These are phyloP conservation scores for Dovyalis caffra DNA, from an alignment of 345 rosid species.

Conservation along the genomic window DNA sequence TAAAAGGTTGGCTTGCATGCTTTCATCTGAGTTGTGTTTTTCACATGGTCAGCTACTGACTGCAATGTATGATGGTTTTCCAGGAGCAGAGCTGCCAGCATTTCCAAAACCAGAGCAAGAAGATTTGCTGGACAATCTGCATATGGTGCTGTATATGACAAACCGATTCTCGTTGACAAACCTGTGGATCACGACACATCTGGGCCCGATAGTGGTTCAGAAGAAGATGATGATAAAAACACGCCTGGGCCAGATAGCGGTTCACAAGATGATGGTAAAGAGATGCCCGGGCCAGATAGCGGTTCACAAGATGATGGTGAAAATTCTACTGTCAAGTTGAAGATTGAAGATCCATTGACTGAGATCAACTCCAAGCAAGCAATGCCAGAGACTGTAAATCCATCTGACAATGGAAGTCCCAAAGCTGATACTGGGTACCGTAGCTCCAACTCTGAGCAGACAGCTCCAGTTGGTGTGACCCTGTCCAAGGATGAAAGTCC, in stretches of 20 bases:
- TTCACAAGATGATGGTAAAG: background rate
- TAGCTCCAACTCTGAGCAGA: background rate
- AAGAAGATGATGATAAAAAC: background rate
- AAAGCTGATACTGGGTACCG: background rate
- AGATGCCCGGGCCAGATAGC: background rate
- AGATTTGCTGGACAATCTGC: constrained; percentile 1
- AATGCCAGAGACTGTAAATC: background rate
- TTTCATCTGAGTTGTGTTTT: background rate
- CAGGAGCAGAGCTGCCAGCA: constrained; percentile 19
- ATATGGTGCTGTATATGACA: background rate
- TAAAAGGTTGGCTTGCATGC: constrained; percentile 29
- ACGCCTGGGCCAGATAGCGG: background rate
- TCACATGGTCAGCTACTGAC: background rate
- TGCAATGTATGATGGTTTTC: constrained; percentile 5
- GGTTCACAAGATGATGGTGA: background rate
- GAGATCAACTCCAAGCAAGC: constrained; percentile 6
- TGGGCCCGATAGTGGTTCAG: background rate
- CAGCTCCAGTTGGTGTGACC: background rate
- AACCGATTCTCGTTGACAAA: constrained; percentile 1
- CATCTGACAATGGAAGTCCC: background rate
- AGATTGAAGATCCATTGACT: constrained; percentile 1
- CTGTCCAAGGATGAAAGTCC: background rate
- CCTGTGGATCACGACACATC: background rate
- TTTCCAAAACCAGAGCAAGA: constrained; percentile 18
- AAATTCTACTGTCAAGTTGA: background rate